Evolutionary conservation across 768 basidiomycete species (phyloP).

Genomic region (Mycena rebaudengoi): DNA sequence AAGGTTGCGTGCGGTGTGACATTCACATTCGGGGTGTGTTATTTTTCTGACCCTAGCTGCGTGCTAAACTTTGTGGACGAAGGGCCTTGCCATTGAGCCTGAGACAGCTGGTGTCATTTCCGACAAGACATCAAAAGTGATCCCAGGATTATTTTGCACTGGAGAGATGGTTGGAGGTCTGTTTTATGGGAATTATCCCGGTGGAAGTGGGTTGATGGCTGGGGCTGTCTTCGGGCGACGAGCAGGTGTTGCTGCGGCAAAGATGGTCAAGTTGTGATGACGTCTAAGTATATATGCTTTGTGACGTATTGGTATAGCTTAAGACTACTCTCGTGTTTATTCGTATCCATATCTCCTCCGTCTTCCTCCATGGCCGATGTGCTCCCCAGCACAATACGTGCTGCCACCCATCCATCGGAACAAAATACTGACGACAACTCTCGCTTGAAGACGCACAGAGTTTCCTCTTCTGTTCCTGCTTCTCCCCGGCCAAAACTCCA

Average conservation of each 20-base stretch:
- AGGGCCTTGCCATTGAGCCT: slow-evolving; percentile 69
- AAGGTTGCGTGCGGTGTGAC: slow-evolving; percentile 76
- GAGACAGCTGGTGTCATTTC: slow-evolving; percentile 60
- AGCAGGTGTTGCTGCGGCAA: slow-evolving; percentile 58
- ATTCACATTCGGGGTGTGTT: slow-evolving; percentile 79
- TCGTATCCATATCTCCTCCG: no score
- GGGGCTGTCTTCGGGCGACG: slow-evolving; percentile 72
- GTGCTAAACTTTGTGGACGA: no score
- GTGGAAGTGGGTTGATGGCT: slow-evolving; percentile 71
- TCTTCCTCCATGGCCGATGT: slow-evolving; percentile 1
- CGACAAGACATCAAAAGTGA: slow-evolving; percentile 46
- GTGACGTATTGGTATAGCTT: no score
- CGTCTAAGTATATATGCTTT: no score
- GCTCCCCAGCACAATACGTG: slow-evolving; percentile 1
- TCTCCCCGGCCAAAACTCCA: neutral
- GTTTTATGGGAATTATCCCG: slow-evolving; percentile 74
- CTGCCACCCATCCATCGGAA: slow-evolving; percentile 17
- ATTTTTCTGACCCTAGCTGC: no score
- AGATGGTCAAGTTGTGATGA: slow-evolving; percentile 3
- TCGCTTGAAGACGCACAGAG: neutral
- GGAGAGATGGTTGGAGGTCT: slow-evolving; percentile 77
- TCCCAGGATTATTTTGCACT: slow-evolving; percentile 67
- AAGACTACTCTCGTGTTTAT: neutral
- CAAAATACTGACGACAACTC: neutral
- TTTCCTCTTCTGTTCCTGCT: neutral